A percentile compares a stretch with the other conserved stretches of the same genome.
These are phyloP conservation scores for Saururus chinensis DNA, from an alignment of 164 flowering plant species.

Conservation along the genomic window DNA sequence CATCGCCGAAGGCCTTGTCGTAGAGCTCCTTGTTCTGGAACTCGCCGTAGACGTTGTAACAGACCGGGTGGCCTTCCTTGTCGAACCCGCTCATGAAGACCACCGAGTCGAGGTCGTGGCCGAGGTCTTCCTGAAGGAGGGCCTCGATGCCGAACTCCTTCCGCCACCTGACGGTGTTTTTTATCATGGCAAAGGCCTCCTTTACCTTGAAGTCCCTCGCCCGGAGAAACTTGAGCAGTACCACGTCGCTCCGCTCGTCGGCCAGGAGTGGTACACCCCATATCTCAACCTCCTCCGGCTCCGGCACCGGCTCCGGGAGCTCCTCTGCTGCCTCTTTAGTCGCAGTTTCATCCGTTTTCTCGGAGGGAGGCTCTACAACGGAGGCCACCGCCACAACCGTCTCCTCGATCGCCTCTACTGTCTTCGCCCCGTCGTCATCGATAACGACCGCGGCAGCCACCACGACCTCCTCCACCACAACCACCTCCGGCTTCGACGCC, in stretches of 20 bases:
- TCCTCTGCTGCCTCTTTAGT: slow-evolving; percentile 4
- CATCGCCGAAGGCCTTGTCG: slow-evolving; percentile 49
- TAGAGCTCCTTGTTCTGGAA: slow-evolving; percentile 75
- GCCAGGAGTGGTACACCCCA: slow-evolving; percentile 72
- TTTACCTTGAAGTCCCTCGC: slow-evolving; percentile 90
- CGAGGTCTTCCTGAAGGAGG: slow-evolving; percentile 54
- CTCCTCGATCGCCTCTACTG: slow-evolving; percentile 68
- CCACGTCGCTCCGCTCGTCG: slow-evolving; percentile 56
- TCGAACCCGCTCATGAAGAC: slow-evolving; percentile 70
- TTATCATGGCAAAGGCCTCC: slow-evolving; percentile 75
- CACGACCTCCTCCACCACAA: slow-evolving; percentile 4
- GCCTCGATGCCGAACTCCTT: slow-evolving; percentile 65
- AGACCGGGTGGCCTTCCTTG: slow-evolving; percentile 79
- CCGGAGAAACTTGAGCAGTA: slow-evolving; percentile 74
- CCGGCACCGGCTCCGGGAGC: slow-evolving; percentile 15
- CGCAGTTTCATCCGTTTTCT: slow-evolving; percentile 10
- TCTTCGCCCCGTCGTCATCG: slow-evolving; percentile 61
- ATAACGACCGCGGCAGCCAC: slow-evolving; percentile 9
- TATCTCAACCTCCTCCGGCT: slow-evolving; percentile 60
- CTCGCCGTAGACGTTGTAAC: slow-evolving; percentile 82
- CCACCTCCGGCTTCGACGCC: slow-evolving; percentile 2
- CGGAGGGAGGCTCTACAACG: slow-evolving; percentile 1
- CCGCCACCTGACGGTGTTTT: slow-evolving; percentile 69
- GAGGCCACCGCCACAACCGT: slow-evolving; percentile 42
- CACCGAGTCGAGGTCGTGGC: slow-evolving; percentile 51